These are phyloP conservation scores for Aureobasidium sp. DNA, from an alignment of 2,329 filamentous ascomycete genomes.

Conservation along the genomic window DNA sequence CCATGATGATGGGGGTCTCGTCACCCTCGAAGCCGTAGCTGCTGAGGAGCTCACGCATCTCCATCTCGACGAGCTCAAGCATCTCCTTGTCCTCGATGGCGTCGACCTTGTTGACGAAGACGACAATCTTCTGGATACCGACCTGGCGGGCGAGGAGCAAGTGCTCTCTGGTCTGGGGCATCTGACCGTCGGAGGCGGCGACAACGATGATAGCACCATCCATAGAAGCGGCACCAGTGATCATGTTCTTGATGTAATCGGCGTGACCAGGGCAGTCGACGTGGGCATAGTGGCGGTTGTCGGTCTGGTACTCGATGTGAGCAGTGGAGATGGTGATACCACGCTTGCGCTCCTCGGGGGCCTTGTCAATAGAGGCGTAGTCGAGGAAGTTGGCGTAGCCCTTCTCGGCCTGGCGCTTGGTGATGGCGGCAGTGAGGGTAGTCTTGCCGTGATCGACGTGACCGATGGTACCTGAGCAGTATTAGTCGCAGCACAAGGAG, in stretches of 20 bases:
- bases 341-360: slow-evolving; percentile 98
- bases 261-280: slow-evolving; percentile 99
- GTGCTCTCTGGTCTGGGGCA: slow-evolving; percentile 99
- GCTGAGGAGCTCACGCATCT: slow-evolving; percentile 94
- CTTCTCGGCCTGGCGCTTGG: slow-evolving; percentile 94
- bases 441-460: slow-evolving; percentile 87
- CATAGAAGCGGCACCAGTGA: slow-evolving; percentile 99
- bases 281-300: slow-evolving; percentile 93
- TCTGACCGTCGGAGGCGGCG: slow-evolving; percentile 96
- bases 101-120: slow-evolving; percentile 99
- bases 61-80: slow-evolving; percentile 99
- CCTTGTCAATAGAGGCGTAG: slow-evolving; percentile 97
- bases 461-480: slow-evolving; percentile 73
- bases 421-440: slow-evolving; percentile 96
- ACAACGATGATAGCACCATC: slow-evolving; percentile 98
- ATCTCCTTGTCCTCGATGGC: slow-evolving; percentile 96
- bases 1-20: slow-evolving; percentile 93
- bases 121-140: slow-evolving; percentile 94
- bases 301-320: slow-evolving; percentile 97
- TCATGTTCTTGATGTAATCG: slow-evolving; percentile 99
- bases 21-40: slow-evolving; percentile 97
- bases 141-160: slow-evolving; percentile 96
- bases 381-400: slow-evolving; percentile 91
- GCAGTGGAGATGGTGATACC: slow-evolving; percentile 99
- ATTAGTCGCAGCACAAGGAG: slow-evolving; percentile 68